Conservation (phyloP, 495 filamentous ascomycete species). For the Aspergillus wentii region DNA sequence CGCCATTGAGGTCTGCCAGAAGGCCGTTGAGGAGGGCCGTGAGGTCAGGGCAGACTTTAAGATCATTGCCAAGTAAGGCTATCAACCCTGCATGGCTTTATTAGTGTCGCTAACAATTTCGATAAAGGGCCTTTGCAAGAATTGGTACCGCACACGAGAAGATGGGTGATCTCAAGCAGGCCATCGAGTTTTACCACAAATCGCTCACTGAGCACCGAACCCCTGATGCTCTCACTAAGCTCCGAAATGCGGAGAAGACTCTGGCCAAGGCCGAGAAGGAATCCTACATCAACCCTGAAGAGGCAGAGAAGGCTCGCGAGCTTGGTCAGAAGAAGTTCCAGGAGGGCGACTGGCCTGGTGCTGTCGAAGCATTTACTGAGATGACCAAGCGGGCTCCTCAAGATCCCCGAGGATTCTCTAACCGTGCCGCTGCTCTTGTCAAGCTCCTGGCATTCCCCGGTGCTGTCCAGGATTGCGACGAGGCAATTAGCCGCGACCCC, state of each 20-base stretch:
- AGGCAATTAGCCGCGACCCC: conserved; percentile 82
- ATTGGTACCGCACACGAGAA: conserved; percentile 92
- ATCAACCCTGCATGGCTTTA: background rate
- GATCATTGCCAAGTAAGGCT: conserved; percentile 78
- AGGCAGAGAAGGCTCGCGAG: conserved; percentile 94
- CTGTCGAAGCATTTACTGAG: conserved; percentile 91
- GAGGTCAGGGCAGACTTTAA: conserved; percentile 91
- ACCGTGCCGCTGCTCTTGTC: conserved; percentile 93
- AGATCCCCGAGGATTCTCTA: conserved; percentile 92
- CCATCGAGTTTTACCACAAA: conserved; percentile 87
- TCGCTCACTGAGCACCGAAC: conserved; percentile 96
- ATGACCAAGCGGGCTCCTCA: conserved; percentile 95
- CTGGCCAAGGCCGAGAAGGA: conserved; percentile 72
- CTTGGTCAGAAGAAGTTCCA: conserved; percentile 96
- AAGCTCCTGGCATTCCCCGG: conserved; percentile 94
- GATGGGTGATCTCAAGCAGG: conserved; percentile 68
- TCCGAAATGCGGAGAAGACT: conserved; percentile 87
- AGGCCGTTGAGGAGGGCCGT: conserved; percentile 84
- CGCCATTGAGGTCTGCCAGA: conserved; percentile 78
- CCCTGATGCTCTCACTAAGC: conserved; percentile 86
- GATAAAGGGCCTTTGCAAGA: conserved; percentile 67
- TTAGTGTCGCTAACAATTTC: background rate
- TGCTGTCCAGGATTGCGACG: conserved; percentile 88
- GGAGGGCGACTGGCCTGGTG: conserved; percentile 91
- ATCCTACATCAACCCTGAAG: conserved; percentile 81